phyloP scores from a whole-genome alignment of 441 rosid species.

The Geranium incanum region DNA sequence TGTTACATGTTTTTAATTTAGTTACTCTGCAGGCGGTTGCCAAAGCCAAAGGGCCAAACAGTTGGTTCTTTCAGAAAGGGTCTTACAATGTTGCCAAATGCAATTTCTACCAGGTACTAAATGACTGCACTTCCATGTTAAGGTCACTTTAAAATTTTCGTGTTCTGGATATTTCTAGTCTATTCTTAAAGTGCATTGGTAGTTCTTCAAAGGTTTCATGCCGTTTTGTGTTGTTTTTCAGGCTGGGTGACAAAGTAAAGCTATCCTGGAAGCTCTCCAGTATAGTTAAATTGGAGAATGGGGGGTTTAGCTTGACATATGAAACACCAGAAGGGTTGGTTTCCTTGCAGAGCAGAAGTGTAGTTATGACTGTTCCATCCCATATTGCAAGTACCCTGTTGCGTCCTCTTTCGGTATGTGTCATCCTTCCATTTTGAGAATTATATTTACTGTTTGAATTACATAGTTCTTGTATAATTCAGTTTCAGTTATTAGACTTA shows the following conservation, averaged over 20 bases:
- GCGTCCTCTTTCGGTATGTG: constrained; percentile 69
- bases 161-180: neutral
- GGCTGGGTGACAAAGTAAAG: constrained; percentile 68
- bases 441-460: neutral
- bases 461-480: neutral
- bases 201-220: neutral
- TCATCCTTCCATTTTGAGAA: constrained; percentile 17
- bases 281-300: constrained; percentile 47
- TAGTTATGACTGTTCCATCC: constrained; percentile 82
- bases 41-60: constrained; percentile 81
- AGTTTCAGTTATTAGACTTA: neutral
- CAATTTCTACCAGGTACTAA: constrained; percentile 63
- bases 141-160: neutral
- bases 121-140: neutral
- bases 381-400: constrained; percentile 63
- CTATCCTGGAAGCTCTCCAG: constrained; percentile 71
- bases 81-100: constrained; percentile 67
- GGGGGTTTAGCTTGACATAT: constrained; percentile 58
- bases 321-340: constrained; percentile 84
- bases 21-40: constrained; percentile 52
- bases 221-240: constrained; percentile 26
- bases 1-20: constrained; percentile 15
- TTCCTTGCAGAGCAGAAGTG: constrained; percentile 59
- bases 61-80: constrained; percentile 86
- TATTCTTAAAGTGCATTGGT: neutral